A percentile compares a stretch with the other conserved stretches of the same genome.
Evolutionary conservation across 768 basidiomycete species (phyloP).

Genomic region (Mycena pura): DNA sequence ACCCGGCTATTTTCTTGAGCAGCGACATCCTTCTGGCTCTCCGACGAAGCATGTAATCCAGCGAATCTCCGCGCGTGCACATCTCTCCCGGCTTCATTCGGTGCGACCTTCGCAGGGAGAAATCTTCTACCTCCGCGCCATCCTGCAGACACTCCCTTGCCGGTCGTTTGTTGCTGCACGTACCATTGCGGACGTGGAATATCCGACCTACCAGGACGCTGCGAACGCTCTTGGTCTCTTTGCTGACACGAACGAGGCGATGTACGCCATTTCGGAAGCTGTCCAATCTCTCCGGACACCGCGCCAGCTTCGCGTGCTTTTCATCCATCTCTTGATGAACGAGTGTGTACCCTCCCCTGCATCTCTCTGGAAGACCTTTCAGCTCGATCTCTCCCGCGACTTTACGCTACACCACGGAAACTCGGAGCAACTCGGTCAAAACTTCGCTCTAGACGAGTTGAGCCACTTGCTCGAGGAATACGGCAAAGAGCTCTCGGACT

Average conservation of each 20-base stretch:
- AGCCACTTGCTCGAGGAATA: slow-evolving; percentile 15
- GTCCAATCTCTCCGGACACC: too few relatives aligned
- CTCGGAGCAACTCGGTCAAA: slow-evolving; percentile 22
- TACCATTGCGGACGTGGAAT: not conserved
- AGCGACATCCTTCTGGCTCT: not conserved
- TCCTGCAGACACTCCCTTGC: not conserved
- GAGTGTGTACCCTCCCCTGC: too few relatives aligned
- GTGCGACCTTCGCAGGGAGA: too few relatives aligned
- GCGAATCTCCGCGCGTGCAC: not conserved
- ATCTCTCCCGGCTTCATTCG: not conserved
- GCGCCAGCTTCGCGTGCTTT: too few relatives aligned
- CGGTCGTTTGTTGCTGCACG: not conserved
- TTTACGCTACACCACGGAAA: too few relatives aligned
- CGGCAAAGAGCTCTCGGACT: slow-evolving; percentile 29
- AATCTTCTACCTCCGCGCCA: not conserved
- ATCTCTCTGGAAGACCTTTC: slow-evolving; percentile 36
- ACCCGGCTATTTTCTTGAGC: not conserved
- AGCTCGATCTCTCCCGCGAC: slow-evolving; percentile 27
- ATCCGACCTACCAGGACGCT: not conserved
- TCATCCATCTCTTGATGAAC: too few relatives aligned
- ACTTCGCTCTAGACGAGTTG: not conserved
- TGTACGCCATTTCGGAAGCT: too few relatives aligned
- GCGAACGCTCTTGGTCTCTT: not conserved
- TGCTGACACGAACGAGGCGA: not conserved
- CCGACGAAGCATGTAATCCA: not conserved